phyloP scores from a whole-genome alignment of 306 rosid genomes.

The Dryas alaskensis region DNA sequence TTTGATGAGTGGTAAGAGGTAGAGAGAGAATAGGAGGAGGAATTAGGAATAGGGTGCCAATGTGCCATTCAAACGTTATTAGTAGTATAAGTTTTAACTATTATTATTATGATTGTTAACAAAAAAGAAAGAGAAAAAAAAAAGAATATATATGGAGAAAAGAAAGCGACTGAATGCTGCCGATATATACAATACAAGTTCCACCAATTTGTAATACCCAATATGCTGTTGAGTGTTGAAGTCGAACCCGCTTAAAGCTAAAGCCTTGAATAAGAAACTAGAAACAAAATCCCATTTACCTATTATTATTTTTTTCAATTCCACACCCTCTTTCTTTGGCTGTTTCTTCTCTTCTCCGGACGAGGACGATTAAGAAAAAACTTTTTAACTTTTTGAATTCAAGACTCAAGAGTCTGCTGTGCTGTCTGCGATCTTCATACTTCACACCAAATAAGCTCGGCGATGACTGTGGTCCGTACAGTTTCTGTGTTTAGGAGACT shows the following conservation, averaged over 20 bases:
- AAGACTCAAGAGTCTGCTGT: too few species aligned
- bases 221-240: background rate
- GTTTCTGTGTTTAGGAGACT: background rate
- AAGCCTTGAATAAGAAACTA: background rate
- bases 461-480: background rate
- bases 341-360: background rate
- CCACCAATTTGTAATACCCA: background rate
- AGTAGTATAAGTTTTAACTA: too few species aligned
- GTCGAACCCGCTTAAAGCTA: slow-evolving; percentile 10
- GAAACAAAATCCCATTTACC: background rate
- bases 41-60: too few species aligned
- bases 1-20: too few species aligned
- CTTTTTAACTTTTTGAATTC: background rate
- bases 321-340: slow-evolving; percentile 2
- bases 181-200: slow-evolving; percentile 1
- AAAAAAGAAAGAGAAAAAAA: too few species aligned
- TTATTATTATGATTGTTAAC: background rate
- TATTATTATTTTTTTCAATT: background rate
- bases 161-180: slow-evolving; percentile 6
- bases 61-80: background rate
- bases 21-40: too few species aligned
- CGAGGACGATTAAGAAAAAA: background rate
- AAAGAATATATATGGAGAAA: background rate
- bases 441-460: background rate
- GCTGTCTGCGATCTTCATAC: background rate